These are phyloP conservation scores for Nigrospora osmanthi DNA, from an alignment of 2,329 filamentous ascomycete genomes.

Conservation along the genomic window DNA sequence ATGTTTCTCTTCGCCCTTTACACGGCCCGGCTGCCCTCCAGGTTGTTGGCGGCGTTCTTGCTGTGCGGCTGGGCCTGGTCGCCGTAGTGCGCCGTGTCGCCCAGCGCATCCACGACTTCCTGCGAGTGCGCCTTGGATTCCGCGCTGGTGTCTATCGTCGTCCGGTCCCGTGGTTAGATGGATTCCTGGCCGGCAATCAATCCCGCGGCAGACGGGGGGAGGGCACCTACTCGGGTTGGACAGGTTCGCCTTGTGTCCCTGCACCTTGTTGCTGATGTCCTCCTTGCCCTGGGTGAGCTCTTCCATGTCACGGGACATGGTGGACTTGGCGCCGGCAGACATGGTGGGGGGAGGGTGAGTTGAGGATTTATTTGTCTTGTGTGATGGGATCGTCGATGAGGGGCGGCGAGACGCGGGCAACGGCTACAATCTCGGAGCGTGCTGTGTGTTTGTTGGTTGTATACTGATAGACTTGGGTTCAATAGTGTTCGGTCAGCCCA, in stretches of 20 bases:
- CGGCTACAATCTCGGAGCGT: too few relatives aligned
- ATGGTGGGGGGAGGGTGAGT: slow-evolving; percentile 7
- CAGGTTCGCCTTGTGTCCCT: slow-evolving; percentile 38
- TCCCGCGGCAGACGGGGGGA: too few relatives aligned
- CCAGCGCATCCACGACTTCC: slow-evolving; percentile 30
- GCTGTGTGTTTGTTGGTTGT: too few relatives aligned
- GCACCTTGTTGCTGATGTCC: slow-evolving; percentile 14
- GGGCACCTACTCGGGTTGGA: slow-evolving; percentile 32
- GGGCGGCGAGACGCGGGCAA: too few relatives aligned
- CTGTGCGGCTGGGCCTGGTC: slow-evolving; percentile 30
- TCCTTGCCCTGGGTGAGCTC: slow-evolving; percentile 25
- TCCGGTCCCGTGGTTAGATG: not conserved
- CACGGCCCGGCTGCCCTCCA: slow-evolving; percentile 28
- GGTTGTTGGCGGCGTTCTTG: slow-evolving; percentile 29
- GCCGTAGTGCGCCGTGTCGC: slow-evolving; percentile 33
- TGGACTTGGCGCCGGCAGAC: slow-evolving; percentile 29
- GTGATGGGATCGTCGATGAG: too few relatives aligned
- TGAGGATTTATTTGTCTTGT: too few relatives aligned
- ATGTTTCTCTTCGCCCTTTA: not conserved
- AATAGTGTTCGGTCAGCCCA: too few relatives aligned
- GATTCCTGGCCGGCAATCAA: not conserved
- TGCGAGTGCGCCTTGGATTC: slow-evolving; percentile 35
- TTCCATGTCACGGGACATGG: slow-evolving; percentile 32
- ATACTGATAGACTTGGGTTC: too few relatives aligned
- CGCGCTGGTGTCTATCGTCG: slow-evolving; percentile 29